Evolutionary conservation across 2,329 filamentous ascomycete species (phyloP), one percentile per base, ranked within the genome.

Genomic region (Arthrinium puccinioides): DNA sequence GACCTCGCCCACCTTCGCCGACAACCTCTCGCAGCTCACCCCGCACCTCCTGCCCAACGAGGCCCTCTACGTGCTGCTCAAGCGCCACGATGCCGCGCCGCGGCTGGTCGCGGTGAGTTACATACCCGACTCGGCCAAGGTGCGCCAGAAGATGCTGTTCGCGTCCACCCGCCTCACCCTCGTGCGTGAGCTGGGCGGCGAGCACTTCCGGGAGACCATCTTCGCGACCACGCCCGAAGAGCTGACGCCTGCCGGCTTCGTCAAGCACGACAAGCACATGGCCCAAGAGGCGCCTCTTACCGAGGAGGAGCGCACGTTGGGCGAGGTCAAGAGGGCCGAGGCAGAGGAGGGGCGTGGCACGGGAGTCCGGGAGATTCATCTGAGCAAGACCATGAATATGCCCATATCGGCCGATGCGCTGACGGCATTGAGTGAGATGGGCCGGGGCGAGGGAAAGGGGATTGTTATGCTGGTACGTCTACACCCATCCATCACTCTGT

Each of bases 141-240:
- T 92, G 39, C 79, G 86, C 26, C 82, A 87, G 57, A 92, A 92
- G 70, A 92, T 87, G 82, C 74, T 92, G 16, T 89, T 90, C 58
- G 85, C 86, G 6, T 76, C 79, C 18, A 89, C 86, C 20, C 75
- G 84, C 9, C 67, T 89, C 49, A 85, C 84, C 1, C 70, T 92
- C 2, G 74, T 82, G 34, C 75, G 85, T 28, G 84, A 90, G 61
- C 69, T 92, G 9, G 86, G 87, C 31, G 75, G 78, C 37, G 85
- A 92, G 57, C 73, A 87, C 51, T 90, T 92, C 61, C 68, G 81
- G 36, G 83, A 89, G 56, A 83, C 76, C 18, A 69, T 90, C 28
- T 87, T 89, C 55, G 76, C 74, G 9, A 90, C 84, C 1, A 75
- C 71, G 27, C 65, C 78, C 18, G 73, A 77, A 15, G 86, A 92